These are phyloP conservation scores for Delitschia confertaspora DNA, from an alignment of 495 filamentous ascomycete species.

Conservation along the genomic window DNA sequence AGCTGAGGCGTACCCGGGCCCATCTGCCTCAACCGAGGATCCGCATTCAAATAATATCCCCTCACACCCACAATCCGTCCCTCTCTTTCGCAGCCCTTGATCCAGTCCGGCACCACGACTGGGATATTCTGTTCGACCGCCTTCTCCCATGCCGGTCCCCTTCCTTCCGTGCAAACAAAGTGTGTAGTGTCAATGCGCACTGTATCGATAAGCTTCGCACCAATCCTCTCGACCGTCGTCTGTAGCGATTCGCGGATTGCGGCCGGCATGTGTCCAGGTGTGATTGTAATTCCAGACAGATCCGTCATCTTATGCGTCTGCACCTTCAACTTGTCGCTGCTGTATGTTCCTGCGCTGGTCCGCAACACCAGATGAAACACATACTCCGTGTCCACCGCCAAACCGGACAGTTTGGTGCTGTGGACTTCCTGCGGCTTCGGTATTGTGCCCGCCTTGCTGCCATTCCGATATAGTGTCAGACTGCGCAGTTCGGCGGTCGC, in stretches of 20 bases:
- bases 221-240: constrained; percentile 73
- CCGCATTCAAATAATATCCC: constrained; percentile 89
- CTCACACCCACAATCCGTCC: constrained; percentile 90
- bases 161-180: constrained; percentile 94
- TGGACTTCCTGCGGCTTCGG: constrained; percentile 75
- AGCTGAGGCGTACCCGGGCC: constrained; percentile 35
- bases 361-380: constrained; percentile 86
- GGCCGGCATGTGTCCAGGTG: constrained; percentile 74
- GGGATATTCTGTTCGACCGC: constrained; percentile 97
- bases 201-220: constrained; percentile 80
- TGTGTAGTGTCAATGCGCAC: constrained; percentile 98
- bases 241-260: constrained; percentile 64
- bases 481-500: constrained; percentile 85
- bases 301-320: constrained; percentile 99
- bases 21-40: constrained; percentile 55
- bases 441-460: constrained; percentile 89
- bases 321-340: constrained; percentile 73
- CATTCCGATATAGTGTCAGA: constrained; percentile 87
- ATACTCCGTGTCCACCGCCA: constrained; percentile 92
- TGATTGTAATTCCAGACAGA: constrained; percentile 90
- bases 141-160: constrained; percentile 85
- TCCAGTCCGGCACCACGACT: constrained; percentile 95
- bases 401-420: constrained; percentile 92
- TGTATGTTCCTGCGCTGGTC: constrained; percentile 80
- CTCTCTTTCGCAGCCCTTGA: constrained; percentile 86